A percentile compares a stretch with the other conserved stretches of the same genome.
phyloP scores from a whole-genome alignment of 495 filamentous ascomycete species.

The Aspergillus bertholletiae region DNA sequence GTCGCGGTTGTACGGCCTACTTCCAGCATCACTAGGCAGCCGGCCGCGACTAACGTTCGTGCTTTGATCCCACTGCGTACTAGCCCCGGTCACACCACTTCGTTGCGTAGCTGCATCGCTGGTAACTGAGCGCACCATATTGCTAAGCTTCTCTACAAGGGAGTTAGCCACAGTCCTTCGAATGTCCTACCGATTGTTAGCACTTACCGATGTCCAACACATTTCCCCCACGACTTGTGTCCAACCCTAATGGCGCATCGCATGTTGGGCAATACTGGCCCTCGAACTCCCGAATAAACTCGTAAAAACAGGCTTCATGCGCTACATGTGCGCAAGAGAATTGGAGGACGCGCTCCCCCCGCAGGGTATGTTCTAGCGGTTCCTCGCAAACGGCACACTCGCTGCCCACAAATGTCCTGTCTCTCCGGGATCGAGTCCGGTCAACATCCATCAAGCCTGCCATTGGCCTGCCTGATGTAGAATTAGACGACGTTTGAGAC shows the following conservation, averaged over 20 bases:
- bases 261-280: constrained; percentile 94
- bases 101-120: constrained; percentile 53
- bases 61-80: constrained; percentile 57
- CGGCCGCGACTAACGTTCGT: constrained; percentile 36
- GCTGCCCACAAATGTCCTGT: constrained; percentile 91
- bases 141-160: constrained; percentile 83
- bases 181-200: not conserved
- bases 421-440: constrained; percentile 74
- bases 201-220: constrained; percentile 86
- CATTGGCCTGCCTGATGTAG: constrained; percentile 53
- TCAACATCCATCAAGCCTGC: constrained; percentile 76
- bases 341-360: constrained; percentile 91
- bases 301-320: constrained; percentile 98
- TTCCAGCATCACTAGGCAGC: constrained; percentile 47
- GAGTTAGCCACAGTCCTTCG: constrained; percentile 6
- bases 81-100: constrained; percentile 47
- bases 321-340: constrained; percentile 95
- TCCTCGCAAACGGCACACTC: constrained; percentile 98
- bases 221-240: constrained; percentile 94
- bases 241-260: constrained; percentile 86
- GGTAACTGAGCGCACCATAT: constrained; percentile 83
- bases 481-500: constrained; percentile 44
- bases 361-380: constrained; percentile 91
- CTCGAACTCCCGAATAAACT: constrained; percentile 94
- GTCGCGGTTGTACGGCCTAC: constrained; percentile 25